Base-by-base conservation (phyloP, 2,329 filamentous ascomycete species). In the Trichoderma brevicompactum region DNA sequence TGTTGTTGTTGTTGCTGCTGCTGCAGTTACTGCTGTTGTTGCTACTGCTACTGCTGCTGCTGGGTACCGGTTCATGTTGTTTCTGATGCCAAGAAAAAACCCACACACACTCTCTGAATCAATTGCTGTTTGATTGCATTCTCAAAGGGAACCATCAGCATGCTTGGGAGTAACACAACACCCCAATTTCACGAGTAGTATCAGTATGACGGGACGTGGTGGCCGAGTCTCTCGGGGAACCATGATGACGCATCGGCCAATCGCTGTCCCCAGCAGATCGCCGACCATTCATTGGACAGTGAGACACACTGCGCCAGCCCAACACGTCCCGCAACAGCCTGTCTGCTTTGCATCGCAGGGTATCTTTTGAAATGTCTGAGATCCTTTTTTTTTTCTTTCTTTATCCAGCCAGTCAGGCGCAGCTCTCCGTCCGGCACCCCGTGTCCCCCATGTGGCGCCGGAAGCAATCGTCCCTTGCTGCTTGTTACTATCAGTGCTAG, bases 231-330 rank as follows among this genome's bases (percentile, higher is more conserved):
- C 19, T 63, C 48, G 40, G 59, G 17, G 48, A 63, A 43, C 40
- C 40, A 46, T 36, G 12, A 28, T 46, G 40, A 60, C 49, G 40
- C 40, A 63, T 46, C 43, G 32, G 32, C 59, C 59, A 63, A 63
- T 63, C 40, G 49, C 49, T 5, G 48, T 38, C 49, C 40, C 49
- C 59, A 43, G 40, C 41, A 44, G 59, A 53, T 63, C 59, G 59
- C 38, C 49, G 59, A 63, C 59, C 59, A 63, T 19, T 36, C 19
- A 12, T 28, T 52, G 49, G 32, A 40, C 46, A 23, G 49, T 53
- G 59, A 63, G 34, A 38, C 32, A 38, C 32, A 60, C 40, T 60
- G 55, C n/a, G 55, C 23, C 55, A 34, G 15, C 41, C 28, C 19
- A 46, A 19, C 40, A 58, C 23, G 38, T 58, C 54, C 54, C 54